Evolutionary conservation across 1,139 yeast species (phyloP), one percentile per base, ranked within the genome.

Genomic region (Geotrichum fermentans): DNA sequence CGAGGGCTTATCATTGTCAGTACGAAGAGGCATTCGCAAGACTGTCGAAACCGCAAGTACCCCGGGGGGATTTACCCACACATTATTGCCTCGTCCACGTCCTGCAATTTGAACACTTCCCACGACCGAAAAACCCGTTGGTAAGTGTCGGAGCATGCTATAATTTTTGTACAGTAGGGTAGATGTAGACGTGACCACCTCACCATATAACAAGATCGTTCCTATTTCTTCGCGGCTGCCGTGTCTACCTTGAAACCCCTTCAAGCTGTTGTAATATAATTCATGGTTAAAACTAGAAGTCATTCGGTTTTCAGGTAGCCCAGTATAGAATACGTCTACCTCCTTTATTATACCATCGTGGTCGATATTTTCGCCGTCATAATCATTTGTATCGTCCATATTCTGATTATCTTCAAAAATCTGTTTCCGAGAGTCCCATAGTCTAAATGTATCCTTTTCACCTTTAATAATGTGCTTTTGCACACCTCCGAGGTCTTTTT

Each of bases 31-130:
- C 17, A 87, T 67, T 48, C 80, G 76, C 55, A 88, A 66, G 5
- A 88, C 76, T 1, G 81, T 76, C 0, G 97, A 87, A 29, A 82
- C 78, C 0, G 97, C 96, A 65, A 89, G 69, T 0, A 89, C 95
- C 6, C 99, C 99, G 33, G 78, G 76, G 1, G 98, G 98, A 57
- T 88, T 90, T 22, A 94, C 82, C 98, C 98, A 94, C 1, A 82
- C 82, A 59, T 94, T 94, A 1, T 94, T 95, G 5, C 97, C 95
- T 52, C 99, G 78, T 1, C 99, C 99, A 46, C 94, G 74, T 1
- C 98, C 99, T 0, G 89, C 78, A 1, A 87, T 82, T 64, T 94
- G 99, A 2, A 85, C 78, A 1, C 92, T 80, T 1, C 94, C 95
- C 2, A 83, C 75, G n/a, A 80, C 70, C 0, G 83, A 72, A 42